Base-by-base conservation (phyloP, 2,329 filamentous ascomycete species). In the Ophiostoma piceae region DNA sequence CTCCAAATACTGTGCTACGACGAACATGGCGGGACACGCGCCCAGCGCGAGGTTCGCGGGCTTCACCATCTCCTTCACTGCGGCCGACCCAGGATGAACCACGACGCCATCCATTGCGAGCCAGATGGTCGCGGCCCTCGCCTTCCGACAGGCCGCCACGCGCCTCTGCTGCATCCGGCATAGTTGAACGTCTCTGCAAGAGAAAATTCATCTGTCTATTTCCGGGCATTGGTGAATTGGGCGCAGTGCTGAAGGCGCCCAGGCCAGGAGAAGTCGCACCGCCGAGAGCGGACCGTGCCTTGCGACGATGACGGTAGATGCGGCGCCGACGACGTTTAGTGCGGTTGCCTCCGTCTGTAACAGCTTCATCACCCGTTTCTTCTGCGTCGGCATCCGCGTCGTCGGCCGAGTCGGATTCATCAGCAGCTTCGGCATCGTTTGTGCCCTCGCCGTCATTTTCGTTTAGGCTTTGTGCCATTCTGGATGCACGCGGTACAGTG, bases 281-380 rank as follows among this genome's bases (percentile, higher is more conserved):
- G 16, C 69, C 39, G 8, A 51, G 14, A n/a, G 65, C 32, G 14
- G 43, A 37, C 4, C 37, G 79, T 76, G 83, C 75, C 79, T 84
- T 82, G 41, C 82, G 78, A 77, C 83, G 83, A 51, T 69, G 67
- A 35, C 57, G 57, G 16, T 82, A 85, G 74, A 88, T 82, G 72
- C 85, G 84, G 74, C 84, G 88, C 73, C 87, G 85, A 78, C 88
- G 89, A 78, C 85, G 88, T 79, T 86, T 91, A 22, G 22, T 9
- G 16, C 84, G 85, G 1, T 79, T 84, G 1, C 79, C 75, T 37
- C 79, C 75, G 68, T 82, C 77, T n/a, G 79, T 75, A 22, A 80
- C 80, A n/a, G 84, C 84, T 76, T 97, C 94, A 68, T 93, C 92
- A 0, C 89, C 91, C 64, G 92, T 96, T 77, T 95, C 92, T 77